Base-by-base conservation (phyloP, 768 basidiomycete species). In the Suillus plorans region DNA sequence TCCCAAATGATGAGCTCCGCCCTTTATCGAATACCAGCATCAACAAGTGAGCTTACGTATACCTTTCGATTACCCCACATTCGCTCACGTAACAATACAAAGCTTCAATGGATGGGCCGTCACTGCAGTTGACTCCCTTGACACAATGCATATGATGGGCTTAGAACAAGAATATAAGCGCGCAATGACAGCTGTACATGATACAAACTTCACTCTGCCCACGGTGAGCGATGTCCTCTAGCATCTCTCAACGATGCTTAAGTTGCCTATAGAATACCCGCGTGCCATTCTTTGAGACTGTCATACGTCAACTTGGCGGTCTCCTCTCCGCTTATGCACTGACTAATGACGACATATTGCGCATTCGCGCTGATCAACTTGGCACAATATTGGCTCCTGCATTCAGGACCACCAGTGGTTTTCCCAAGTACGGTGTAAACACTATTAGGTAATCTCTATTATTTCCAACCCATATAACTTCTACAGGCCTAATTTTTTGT, bases 221-320 rank as follows among this genome's bases (percentile, higher is more conserved):
- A 60, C 77, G 52, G 86, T 86, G 71, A 52, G 78, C 72, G 20
- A 34, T 37, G 28, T 58, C 31, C 60, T 47, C 31, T 57, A 6
- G 58, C 14, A 50, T 42, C 49, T 22, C 5, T 39, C 22, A 3
- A 7, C 31, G 9, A 5, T 41, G 16, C 36, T 2, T 14, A 68
- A 67, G 39, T 55, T 34, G 53, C 45, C 18, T 49, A 76, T 58
- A 63, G 69, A 75, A 68, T 76, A 74, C 67, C 79, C 73, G 61
- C 0, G 74, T 76, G 0, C 88, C 88, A 1, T 91, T 88, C 73
- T 93, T 92, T 66, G 92, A 96, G 79, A 96, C 94, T 0, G 86
- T 91, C 49, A 97, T 97, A 66, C 87, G 95, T 39, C 91, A 96
- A 69, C 85, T 98, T 2, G 95, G 95, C 3, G 96, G 95, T 7